These are phyloP conservation scores for Arthrobotrys sphaeroides DNA, from an alignment of 2,329 filamentous ascomycete species.

Conservation along the genomic window DNA sequence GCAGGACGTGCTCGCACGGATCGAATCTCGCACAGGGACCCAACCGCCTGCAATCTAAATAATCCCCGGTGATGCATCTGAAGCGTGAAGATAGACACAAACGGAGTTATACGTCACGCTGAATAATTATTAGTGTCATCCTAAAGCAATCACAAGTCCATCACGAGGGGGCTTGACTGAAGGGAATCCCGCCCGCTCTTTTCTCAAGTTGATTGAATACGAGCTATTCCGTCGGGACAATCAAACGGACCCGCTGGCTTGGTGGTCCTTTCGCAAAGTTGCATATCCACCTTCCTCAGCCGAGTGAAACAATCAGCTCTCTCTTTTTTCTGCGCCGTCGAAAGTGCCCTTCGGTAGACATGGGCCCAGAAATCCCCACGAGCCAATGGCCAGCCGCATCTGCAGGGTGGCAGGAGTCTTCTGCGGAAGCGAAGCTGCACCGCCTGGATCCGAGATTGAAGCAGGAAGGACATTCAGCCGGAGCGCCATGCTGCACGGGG, in stretches of 20 bases:
- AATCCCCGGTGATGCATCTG: constrained; percentile 18
- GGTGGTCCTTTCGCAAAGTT: constrained; percentile 20
- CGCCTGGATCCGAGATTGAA: constrained; percentile 30
- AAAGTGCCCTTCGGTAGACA: constrained; percentile 39
- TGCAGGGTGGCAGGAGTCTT: constrained; percentile 29
- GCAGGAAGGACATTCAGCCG: constrained; percentile 17
- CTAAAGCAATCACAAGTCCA: background rate
- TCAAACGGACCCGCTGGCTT: background rate
- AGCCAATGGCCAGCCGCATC: constrained; percentile 35
- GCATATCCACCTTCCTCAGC: constrained; percentile 43
- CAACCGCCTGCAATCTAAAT: constrained; percentile 39
- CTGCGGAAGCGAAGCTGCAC: constrained; percentile 35
- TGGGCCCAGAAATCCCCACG: constrained; percentile 32
- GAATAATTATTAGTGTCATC: background rate
- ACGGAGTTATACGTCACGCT: background rate
- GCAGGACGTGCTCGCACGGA: background rate
- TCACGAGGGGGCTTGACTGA: background rate
- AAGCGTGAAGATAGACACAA: background rate
- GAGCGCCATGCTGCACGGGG: constrained; percentile 28
- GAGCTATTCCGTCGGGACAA: constrained; percentile 3
- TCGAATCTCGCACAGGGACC: constrained; percentile 29
- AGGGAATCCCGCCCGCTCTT: background rate
- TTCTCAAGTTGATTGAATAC: constrained; percentile 3
- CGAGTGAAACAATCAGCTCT: constrained; percentile 48
- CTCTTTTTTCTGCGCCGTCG: background rate